Conservation (phyloP, 129 eudicot genomes). For the Chrysanthemum makinoi region DNA sequence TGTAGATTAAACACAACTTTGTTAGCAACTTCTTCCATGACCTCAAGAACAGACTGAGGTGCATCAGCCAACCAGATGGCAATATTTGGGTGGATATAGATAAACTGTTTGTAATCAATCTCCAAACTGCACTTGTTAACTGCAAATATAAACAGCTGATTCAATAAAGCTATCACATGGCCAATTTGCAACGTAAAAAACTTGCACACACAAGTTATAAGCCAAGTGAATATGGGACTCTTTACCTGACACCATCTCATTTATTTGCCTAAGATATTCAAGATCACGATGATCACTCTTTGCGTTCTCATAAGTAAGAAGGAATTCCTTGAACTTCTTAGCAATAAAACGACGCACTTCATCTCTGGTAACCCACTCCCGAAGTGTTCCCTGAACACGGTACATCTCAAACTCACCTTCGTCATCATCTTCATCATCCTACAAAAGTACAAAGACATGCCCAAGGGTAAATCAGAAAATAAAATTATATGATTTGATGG, state of each 20-base stretch:
- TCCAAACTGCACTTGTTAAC: constrained; percentile 96
- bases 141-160: constrained; percentile 31
- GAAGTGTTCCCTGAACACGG: constrained; percentile 89
- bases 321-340: constrained; percentile 81
- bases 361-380: constrained; percentile 99
- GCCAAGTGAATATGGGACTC: background rate
- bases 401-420: constrained; percentile 95
- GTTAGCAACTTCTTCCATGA: constrained; percentile 98
- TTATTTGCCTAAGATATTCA: constrained; percentile 77
- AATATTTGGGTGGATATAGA: constrained; percentile 79
- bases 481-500: constrained; percentile 1
- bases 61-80: constrained; percentile 99
- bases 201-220: background rate
- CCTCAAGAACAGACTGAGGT: constrained; percentile 99
- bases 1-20: constrained; percentile 81
- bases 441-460: constrained; percentile 15
- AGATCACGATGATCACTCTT: constrained; percentile 55
- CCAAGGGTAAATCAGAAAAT: constrained; percentile 2
- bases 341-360: constrained; percentile 96
- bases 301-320: constrained; percentile 63
- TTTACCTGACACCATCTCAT: constrained; percentile 93
- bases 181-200: background rate
- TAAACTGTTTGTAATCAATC: constrained; percentile 94
- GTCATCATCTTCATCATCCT: constrained; percentile 69
- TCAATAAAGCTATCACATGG: constrained; percentile 4